These are phyloP conservation scores for Phaffia tasmanica DNA, from an alignment of 768 basidiomycete genomes.

Conservation along the genomic window DNA sequence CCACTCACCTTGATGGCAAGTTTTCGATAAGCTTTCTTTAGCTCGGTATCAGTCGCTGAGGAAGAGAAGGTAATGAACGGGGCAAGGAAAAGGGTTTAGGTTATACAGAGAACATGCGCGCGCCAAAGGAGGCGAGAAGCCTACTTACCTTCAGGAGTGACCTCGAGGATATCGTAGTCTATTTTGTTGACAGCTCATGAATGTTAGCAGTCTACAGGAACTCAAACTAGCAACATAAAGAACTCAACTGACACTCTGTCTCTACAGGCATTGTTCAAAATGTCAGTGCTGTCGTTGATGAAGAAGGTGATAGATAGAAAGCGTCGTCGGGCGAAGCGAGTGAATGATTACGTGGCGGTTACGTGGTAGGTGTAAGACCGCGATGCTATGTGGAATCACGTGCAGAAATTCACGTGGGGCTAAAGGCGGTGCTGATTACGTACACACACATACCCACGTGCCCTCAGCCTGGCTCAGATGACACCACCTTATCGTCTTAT, in stretches of 20 bases:
- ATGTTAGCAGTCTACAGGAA: background rate
- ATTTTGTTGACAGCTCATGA: background rate
- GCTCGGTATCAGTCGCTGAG: slow-evolving; percentile 35
- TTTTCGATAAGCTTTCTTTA: slow-evolving; percentile 93
- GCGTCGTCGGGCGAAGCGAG: background rate
- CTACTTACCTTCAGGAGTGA: slow-evolving; percentile 31
- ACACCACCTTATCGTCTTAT: too few relatives aligned
- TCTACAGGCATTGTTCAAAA: slow-evolving; percentile 6
- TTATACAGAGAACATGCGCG: background rate
- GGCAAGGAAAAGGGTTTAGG: background rate
- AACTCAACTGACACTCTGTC: slow-evolving; percentile 5
- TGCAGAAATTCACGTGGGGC: too few relatives aligned
- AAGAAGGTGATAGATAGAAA: background rate
- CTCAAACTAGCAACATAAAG: background rate
- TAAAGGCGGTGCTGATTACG: too few relatives aligned
- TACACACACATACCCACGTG: too few relatives aligned
- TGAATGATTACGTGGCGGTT: too few relatives aligned
- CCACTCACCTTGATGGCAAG: slow-evolving; percentile 74
- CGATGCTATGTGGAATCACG: too few relatives aligned
- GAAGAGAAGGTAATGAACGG: background rate
- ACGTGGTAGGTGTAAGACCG: too few relatives aligned
- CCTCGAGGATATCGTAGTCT: slow-evolving; percentile 38
- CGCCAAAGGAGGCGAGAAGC: background rate
- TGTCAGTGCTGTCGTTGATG: background rate
- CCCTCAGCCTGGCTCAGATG: too few relatives aligned